Conservation (phyloP, 2,329 filamentous ascomycete genomes). For the Aspergillus cejpii region DNA sequence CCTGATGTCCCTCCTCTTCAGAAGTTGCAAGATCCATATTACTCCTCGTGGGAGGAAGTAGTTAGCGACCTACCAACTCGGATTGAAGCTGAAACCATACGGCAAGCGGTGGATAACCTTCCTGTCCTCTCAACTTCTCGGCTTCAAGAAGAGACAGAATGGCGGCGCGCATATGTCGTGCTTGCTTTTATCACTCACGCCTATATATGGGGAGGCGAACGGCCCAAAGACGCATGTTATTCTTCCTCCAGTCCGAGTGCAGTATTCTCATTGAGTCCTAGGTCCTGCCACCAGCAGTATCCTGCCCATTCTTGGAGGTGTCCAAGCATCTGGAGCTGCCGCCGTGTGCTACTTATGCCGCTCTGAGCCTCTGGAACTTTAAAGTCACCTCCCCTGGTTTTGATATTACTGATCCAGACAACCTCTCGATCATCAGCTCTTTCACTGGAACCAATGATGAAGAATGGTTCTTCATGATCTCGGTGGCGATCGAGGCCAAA, state of each 20-base stretch:
- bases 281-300: constrained; percentile 34
- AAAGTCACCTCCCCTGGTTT: constrained; percentile 13
- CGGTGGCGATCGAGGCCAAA: constrained; percentile 44
- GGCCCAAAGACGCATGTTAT: constrained; percentile 55
- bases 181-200: constrained; percentile 70
- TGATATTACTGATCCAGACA: constrained; percentile 27
- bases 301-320: constrained; percentile 34
- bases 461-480: constrained; percentile 42
- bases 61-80: constrained; percentile 69
- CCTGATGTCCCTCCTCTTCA: constrained; percentile 68
- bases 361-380: constrained; percentile 39
- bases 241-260: neutral
- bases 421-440: constrained; percentile 16
- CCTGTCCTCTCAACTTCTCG: constrained; percentile 70
- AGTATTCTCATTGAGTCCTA: constrained; percentile 12
- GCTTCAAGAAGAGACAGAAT: constrained; percentile 74
- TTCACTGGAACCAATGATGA: constrained; percentile 25
- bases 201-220: constrained; percentile 76
- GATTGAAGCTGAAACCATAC: constrained; percentile 67
- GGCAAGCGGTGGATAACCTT: constrained; percentile 66
- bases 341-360: constrained; percentile 41
- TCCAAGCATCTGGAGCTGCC: constrained; percentile 34
- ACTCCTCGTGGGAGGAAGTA: constrained; percentile 81
- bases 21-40: constrained; percentile 72
- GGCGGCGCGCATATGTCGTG: constrained; percentile 73